Percentiles rank a stretch among this genome's conserved stretches.
phyloP scores from a whole-genome alignment of 163 green algal species.

The Trebouxia gelatinosa region DNA sequence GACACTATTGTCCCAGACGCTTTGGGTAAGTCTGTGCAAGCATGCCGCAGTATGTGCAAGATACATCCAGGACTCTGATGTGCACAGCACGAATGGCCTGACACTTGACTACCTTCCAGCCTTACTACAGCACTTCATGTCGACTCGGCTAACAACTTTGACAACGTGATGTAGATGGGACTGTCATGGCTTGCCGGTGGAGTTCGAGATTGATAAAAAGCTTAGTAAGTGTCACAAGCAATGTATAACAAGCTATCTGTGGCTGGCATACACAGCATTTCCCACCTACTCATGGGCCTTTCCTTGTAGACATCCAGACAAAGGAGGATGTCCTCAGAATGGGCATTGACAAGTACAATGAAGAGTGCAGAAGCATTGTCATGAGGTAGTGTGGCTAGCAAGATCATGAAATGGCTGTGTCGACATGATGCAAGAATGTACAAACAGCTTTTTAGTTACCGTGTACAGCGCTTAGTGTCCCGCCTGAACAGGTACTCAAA shows the following conservation, averaged over 20 bases:
- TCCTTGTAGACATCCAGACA: constrained; percentile 74
- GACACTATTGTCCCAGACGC: constrained; percentile 85
- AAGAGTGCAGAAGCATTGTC: constrained; percentile 98
- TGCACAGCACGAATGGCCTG: too few species aligned
- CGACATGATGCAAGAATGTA: too few species aligned
- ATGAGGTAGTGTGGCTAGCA: constrained; percentile 85
- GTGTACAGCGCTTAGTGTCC: not conserved
- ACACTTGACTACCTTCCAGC: too few species aligned
- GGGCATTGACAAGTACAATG: constrained; percentile 98
- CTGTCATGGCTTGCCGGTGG: constrained; percentile 98
- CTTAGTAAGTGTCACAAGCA: constrained; percentile 67
- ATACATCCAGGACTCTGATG: too few species aligned
- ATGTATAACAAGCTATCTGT: not conserved
- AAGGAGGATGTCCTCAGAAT: constrained; percentile 89
- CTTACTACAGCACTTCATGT: too few species aligned
- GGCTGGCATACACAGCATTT: not conserved
- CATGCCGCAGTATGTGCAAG: too few species aligned
- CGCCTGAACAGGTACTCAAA: constrained; percentile 77
- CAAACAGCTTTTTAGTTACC: not conserved
- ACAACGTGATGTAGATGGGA: constrained; percentile 91
- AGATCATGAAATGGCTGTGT: not conserved
- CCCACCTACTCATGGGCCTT: too few species aligned
- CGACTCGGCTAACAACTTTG: too few species aligned
- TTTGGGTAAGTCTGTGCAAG: constrained; percentile 68
- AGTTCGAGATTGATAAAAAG: constrained; percentile 99